These are phyloP conservation scores for Wickerhamiella pararugosa DNA, from an alignment of 1,139 yeast genomes.

Conservation along the genomic window DNA sequence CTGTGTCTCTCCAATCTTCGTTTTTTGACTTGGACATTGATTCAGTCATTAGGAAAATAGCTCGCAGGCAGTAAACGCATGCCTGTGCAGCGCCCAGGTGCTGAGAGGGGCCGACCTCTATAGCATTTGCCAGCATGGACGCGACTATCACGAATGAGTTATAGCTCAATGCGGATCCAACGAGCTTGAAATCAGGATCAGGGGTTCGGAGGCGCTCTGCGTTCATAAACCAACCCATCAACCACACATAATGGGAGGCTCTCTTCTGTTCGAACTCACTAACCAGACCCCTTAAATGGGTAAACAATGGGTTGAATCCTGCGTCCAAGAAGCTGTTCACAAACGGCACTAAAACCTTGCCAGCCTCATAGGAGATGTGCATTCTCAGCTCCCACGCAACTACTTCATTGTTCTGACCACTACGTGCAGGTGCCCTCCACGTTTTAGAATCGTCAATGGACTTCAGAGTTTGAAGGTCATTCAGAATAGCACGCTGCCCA, in stretches of 20 bases:
- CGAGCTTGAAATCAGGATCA: constrained; percentile 38
- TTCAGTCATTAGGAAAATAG: constrained; percentile 42
- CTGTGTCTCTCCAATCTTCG: constrained; percentile 32
- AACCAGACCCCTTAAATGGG: constrained; percentile 35
- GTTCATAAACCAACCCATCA: constrained; percentile 57
- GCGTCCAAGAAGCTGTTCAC: constrained; percentile 52
- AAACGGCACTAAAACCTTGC: constrained; percentile 30
- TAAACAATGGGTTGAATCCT: constrained; percentile 55
- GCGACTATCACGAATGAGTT: constrained; percentile 48
- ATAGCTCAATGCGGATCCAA: constrained; percentile 55
- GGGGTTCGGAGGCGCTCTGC: constrained; percentile 19
- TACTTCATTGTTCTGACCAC: constrained; percentile 8
- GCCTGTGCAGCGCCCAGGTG: constrained; percentile 37
- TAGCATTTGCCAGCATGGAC: constrained; percentile 40
- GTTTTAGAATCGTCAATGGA: constrained; percentile 51
- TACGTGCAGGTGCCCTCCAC: constrained; percentile 37
- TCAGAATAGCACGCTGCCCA: constrained; percentile 53
- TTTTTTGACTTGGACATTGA: constrained; percentile 30
- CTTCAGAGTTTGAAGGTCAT: constrained; percentile 35
- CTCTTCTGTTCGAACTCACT: constrained; percentile 30
- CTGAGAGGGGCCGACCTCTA: constrained; percentile 27
- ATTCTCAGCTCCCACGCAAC: constrained; percentile 20
- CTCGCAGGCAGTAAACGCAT: constrained; percentile 53
- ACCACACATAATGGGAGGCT: constrained; percentile 38
- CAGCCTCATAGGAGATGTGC: constrained; percentile 24